These are phyloP conservation scores for Peniophora sp. DNA, from an alignment of 1,284 basidiomycete species.

Conservation along the genomic window DNA sequence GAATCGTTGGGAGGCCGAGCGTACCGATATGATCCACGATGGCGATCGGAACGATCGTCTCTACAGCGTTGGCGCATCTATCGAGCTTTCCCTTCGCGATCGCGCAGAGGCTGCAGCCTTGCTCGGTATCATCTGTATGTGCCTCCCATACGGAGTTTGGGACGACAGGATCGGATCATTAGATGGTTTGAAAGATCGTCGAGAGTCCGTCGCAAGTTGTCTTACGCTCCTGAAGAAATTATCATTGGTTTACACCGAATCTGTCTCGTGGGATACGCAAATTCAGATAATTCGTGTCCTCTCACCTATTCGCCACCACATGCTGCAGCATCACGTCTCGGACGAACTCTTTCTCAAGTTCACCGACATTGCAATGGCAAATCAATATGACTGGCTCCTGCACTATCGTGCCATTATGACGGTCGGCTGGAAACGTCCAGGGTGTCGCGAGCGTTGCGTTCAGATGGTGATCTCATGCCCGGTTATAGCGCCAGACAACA, in stretches of 20 bases:
- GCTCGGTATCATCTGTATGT: neutral
- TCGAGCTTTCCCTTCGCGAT: neutral
- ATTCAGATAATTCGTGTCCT: neutral
- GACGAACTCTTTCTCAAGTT: too few species aligned
- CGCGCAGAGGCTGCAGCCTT: neutral
- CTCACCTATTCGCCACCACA: neutral
- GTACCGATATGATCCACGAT: neutral
- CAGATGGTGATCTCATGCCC: too few species aligned
- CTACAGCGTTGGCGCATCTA: neutral
- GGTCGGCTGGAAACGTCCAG: too few species aligned
- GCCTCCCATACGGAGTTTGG: neutral
- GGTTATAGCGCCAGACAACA: too few species aligned
- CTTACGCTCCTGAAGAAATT: neutral
- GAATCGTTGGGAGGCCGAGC: neutral
- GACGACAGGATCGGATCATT: neutral
- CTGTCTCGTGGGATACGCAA: neutral
- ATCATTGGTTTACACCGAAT: neutral
- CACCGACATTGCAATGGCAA: too few species aligned
- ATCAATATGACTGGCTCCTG: too few species aligned
- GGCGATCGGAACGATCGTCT: neutral
- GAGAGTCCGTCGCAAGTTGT: neutral
- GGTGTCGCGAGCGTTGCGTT: too few species aligned
- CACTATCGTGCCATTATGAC: too few species aligned
- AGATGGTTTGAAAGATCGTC: neutral
- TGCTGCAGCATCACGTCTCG: neutral